These are phyloP conservation scores for Plenodomus biglobosus DNA, from an alignment of 2,329 filamentous ascomycete genomes.

Conservation along the genomic window DNA sequence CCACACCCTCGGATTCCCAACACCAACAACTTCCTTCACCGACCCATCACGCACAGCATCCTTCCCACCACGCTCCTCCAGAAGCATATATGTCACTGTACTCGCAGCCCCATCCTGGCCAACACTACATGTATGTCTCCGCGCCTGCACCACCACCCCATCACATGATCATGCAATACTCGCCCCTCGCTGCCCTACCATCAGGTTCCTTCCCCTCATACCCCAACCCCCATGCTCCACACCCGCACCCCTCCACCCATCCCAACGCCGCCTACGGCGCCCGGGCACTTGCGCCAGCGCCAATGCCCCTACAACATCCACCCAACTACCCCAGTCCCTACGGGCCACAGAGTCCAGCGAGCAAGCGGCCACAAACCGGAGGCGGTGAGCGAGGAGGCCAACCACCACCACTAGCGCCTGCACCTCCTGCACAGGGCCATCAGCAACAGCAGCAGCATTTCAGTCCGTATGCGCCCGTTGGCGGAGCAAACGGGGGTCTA, in stretches of 20 bases:
- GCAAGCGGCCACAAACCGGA: slow-evolving; percentile 21
- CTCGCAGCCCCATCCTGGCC: slow-evolving; percentile 20
- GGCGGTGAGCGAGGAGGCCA: slow-evolving; percentile 10
- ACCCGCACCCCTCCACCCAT: slow-evolving; percentile 9
- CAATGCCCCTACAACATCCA: slow-evolving; percentile 20
- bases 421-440: slow-evolving; percentile 15
- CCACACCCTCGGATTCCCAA: slow-evolving; percentile 16
- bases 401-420: slow-evolving; percentile 33
- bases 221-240: slow-evolving; percentile 15
- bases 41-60: slow-evolving; percentile 18
- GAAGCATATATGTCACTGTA: slow-evolving; percentile 24
- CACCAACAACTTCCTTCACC: slow-evolving; percentile 20
- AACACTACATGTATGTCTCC: slow-evolving; percentile 23
- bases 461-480: slow-evolving; percentile 30
- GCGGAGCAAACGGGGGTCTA: slow-evolving; percentile 6
- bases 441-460: slow-evolving; percentile 14
- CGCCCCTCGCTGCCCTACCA: slow-evolving; percentile 31
- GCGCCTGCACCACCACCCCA: slow-evolving; percentile 19
- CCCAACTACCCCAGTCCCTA: slow-evolving; percentile 35
- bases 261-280: slow-evolving; percentile 7
- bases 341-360: slow-evolving; percentile 27
- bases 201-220: slow-evolving; percentile 20
- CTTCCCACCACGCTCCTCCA: slow-evolving; percentile 19
- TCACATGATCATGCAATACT: slow-evolving; percentile 30
- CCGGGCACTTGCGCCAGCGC: slow-evolving; percentile 30